These are phyloP conservation scores for Williopsis jadinii DNA, from an alignment of 1,139 yeast genomes.

Conservation along the genomic window DNA sequence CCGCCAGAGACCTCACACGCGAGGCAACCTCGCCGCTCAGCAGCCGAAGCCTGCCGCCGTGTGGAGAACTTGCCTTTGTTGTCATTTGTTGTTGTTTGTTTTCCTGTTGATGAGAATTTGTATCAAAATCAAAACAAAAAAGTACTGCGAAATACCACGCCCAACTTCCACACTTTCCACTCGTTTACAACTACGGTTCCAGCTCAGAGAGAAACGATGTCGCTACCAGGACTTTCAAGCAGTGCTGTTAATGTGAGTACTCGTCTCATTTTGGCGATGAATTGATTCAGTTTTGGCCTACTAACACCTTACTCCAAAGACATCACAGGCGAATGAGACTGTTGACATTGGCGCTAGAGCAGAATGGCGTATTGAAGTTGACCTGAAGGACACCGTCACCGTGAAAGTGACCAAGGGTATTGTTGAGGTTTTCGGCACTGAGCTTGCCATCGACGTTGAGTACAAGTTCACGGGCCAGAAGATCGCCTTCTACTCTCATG, in stretches of 20 bases:
- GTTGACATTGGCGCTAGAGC: slow-evolving; percentile 36
- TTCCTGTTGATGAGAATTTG: neutral
- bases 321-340: slow-evolving; percentile 3
- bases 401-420: slow-evolving; percentile 54
- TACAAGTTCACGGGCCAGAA: slow-evolving; percentile 53
- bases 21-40: slow-evolving; percentile 9
- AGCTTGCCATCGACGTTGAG: slow-evolving; percentile 66
- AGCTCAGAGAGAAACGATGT: slow-evolving; percentile 1
- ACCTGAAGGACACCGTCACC: slow-evolving; percentile 47
- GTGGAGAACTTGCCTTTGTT: too few relatives aligned
- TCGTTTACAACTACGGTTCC: neutral
- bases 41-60: neutral
- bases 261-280: too few relatives aligned
- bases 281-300: too few relatives aligned
- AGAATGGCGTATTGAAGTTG: slow-evolving; percentile 89
- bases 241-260: slow-evolving; percentile 3
- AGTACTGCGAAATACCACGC: too few relatives aligned
- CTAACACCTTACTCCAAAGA: too few relatives aligned
- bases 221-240: slow-evolving; percentile 3
- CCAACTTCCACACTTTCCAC: neutral
- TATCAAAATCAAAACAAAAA: neutral
- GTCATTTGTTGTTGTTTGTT: neutral
- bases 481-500: slow-evolving; percentile 53
- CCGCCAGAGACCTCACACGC: slow-evolving; percentile 26
- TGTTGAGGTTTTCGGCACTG: slow-evolving; percentile 92